Evolutionary conservation across 2,329 filamentous ascomycete species (phyloP), one percentile per base, ranked within the genome.

Genomic region (Fusarium metavorans): DNA sequence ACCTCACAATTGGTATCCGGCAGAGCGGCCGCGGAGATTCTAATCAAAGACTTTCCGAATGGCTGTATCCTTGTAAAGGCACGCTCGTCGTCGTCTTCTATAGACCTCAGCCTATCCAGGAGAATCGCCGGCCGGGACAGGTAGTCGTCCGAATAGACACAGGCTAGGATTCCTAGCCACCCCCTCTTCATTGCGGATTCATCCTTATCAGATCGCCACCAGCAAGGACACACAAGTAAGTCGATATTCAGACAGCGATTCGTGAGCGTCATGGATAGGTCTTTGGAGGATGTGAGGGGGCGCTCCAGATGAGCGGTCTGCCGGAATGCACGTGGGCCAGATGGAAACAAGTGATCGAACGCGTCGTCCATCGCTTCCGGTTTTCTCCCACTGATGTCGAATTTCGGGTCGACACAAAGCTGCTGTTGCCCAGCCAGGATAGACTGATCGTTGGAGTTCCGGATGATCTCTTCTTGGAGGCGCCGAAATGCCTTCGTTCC

Each of bases 341-440:
- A 13, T 43, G n/a, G n/a, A 14, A 43, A 43, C 41, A 43, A 23
- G n/a, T 14, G n/a, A 2, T 3, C n/a, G 5, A 4, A 0, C 7
- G 5, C 11, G 41, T 43, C 11, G 10, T 10, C 37, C 37, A 39
- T 10, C 2, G 0, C 2, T 10, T 10, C 37, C 18, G 3, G 2
- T 2, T n/a, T 1, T 37, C 4, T 4, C 34, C 7, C 34, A 7
- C 13, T 1, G 34, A 16, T 3, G 2, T 7, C 14, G 6, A 4
- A 16, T n/a, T n/a, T n/a, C n/a, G n/a, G n/a, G 34, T 6, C 7
- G 34, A 37, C 14, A 4, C 14, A 7, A 16, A 8, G 6, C 6
- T 6, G 1, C 18, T 11, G 2, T 14, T 23, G 10, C 6, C 41
- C 0, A 43, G 41, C 11, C 5, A 43, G 41, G 11, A 43, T 43